Percentiles rank a stretch among this genome's conserved stretches.
These are phyloP conservation scores for Pyrenochaeta sp. DNA, from an alignment of 2,329 filamentous ascomycete genomes.

Conservation along the genomic window DNA sequence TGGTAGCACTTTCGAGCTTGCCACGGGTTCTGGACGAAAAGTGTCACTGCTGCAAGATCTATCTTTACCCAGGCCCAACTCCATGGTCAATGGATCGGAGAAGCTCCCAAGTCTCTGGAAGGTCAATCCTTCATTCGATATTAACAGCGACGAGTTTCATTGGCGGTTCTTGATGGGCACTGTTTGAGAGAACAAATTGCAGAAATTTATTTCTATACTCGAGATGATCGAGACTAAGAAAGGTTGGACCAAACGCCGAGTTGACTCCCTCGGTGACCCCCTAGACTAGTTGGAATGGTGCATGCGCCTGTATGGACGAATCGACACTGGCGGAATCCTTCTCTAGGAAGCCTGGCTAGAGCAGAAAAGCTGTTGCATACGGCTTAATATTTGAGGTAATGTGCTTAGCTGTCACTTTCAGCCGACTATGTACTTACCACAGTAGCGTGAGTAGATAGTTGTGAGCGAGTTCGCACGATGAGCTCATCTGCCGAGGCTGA, in stretches of 20 bases:
- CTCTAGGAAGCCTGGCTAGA: background rate
- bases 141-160: slow-evolving; percentile 41
- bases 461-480: background rate
- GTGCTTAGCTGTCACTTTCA: background rate
- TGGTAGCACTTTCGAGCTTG: slow-evolving; percentile 45
- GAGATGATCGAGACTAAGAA: background rate
- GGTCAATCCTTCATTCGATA: slow-evolving; percentile 37
- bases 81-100: slow-evolving; percentile 32
- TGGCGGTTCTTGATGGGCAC: slow-evolving; percentile 47
- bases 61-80: slow-evolving; percentile 39
- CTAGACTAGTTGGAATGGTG: background rate
- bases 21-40: slow-evolving; percentile 43
- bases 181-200: slow-evolving; percentile 25
- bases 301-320: background rate
- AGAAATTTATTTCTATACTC: background rate
- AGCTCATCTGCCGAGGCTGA: background rate
- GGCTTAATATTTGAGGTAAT: background rate
- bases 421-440: background rate
- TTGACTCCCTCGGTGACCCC: background rate
- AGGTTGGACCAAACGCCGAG: background rate
- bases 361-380: background rate
- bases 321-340: background rate
- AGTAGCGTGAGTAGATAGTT: background rate
- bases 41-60: slow-evolving; percentile 45
- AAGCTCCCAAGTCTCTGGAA: slow-evolving; percentile 41